Base-by-base conservation (phyloP, 192 early-diverging fungal species). In the Podila epicladia region DNA sequence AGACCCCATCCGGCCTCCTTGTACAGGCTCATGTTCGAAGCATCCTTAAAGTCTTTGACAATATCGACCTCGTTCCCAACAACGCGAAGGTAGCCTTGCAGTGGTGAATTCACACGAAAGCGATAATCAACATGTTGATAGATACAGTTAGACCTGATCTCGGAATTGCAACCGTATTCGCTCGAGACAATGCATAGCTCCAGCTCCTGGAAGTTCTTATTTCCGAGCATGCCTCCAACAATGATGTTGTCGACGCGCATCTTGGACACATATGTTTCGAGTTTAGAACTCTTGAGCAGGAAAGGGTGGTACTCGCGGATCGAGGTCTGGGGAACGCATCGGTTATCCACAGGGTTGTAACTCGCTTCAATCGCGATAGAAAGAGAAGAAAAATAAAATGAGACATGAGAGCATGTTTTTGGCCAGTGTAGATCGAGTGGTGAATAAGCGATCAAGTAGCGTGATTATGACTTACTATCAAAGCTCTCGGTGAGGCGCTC, bases 1-100 rank as follows among this genome's bases (percentile, higher is more conserved):
- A 69, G 68, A 3, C 68, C 68, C 68, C 68, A 69, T 20, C 68
- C 68, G 5, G 8, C 41, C 58, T 69, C 68, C 35, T 38, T 58
- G 66, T 59, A 59, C 15, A 59, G 29, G 58, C 4, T 59, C 58
- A 59, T 1, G 29, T 5, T n/a, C 5, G 58, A 28, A 29, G 58
- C 58, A 29, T 28, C 24, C 5, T 28, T 5, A 31, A 59, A 59
- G 29, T n/a, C 20, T 2, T 24, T 7, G 26, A 59, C 24, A 59
- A 59, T 31, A 4, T 59, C 29, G 22, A 59, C 13, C 11, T 28
- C 22, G 29, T 59, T 24, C 6, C 13, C 22, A 26, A 29, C 15
- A 1, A 31, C 13, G 12, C 26, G 22, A 9, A 59, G 58, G 29
- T 59, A 59, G 0, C 58, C 58, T 1, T 29, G 15, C 1, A 59